Conservation (phyloP, 2,329 filamentous ascomycete genomes). For the Fonsecaea pugnacius region DNA sequence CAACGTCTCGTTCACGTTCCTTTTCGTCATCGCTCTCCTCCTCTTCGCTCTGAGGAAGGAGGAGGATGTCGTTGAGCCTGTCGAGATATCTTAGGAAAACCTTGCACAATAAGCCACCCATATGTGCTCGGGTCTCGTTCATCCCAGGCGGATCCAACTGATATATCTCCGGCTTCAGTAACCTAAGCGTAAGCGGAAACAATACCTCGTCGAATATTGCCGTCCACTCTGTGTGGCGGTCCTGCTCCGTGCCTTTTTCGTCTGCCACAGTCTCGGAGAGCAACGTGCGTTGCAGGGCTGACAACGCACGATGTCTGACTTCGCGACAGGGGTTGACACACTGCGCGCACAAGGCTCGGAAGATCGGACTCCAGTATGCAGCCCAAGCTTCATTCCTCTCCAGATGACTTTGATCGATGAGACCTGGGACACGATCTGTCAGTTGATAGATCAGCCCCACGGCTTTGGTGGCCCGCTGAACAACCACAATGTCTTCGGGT, state of each 20-base stretch:
- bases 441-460: conserved; percentile 81
- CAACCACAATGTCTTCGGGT: conserved; percentile 68
- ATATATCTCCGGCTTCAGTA: conserved; percentile 94
- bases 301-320: conserved; percentile 85
- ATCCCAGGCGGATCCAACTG: conserved; percentile 89
- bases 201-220: conserved; percentile 93
- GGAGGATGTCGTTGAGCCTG: conserved; percentile 79
- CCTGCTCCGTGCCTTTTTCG: background rate
- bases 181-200: conserved; percentile 83
- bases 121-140: conserved; percentile 92
- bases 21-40: background rate
- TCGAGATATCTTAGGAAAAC: conserved; percentile 95
- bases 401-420: conserved; percentile 92
- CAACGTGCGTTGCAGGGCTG: conserved; percentile 80
- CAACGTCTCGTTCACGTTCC: conserved; percentile 1
- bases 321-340: conserved; percentile 94
- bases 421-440: conserved; percentile 76
- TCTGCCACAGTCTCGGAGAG: conserved; percentile 74
- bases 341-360: conserved; percentile 83
- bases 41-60: conserved; percentile 41
- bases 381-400: conserved; percentile 93
- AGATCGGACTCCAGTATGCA: conserved; percentile 95
- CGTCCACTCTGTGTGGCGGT: conserved; percentile 73
- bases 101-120: conserved; percentile 87
- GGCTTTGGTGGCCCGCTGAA: conserved; percentile 78